phyloP scores from a whole-genome alignment of 2,329 filamentous ascomycete species.

The Cytospora chrysosperma region DNA sequence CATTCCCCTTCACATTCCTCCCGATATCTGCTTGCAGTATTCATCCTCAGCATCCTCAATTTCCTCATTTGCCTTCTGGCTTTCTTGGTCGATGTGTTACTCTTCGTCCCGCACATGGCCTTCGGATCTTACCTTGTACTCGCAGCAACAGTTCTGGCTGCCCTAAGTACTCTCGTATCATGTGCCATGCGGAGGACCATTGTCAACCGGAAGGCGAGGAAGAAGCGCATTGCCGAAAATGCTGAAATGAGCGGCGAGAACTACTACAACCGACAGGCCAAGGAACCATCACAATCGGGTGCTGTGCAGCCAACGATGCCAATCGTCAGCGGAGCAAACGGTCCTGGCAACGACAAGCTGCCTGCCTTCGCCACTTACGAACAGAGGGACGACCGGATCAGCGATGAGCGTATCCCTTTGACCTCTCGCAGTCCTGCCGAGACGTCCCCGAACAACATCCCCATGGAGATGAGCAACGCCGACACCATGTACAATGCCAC shows the following conservation, averaged over 20 bases:
- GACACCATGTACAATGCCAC: constrained; percentile 36
- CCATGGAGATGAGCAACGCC: constrained; percentile 40
- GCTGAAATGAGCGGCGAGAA: constrained; percentile 96
- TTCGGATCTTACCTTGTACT: constrained; percentile 96
- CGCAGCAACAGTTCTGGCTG: constrained; percentile 81
- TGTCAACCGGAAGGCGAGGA: constrained; percentile 87
- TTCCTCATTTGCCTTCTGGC: constrained; percentile 80
- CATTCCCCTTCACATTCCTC: constrained; percentile 87
- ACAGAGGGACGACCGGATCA: constrained; percentile 58
- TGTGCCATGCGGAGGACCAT: constrained; percentile 94
- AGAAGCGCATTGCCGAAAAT: constrained; percentile 88
- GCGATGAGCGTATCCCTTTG: constrained; percentile 70
- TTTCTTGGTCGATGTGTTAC: constrained; percentile 88
- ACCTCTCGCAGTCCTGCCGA: constrained; percentile 64
- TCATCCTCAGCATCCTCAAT: constrained; percentile 84
- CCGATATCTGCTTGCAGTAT: constrained; percentile 78
- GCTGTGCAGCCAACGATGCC: constrained; percentile 59
- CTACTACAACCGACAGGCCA: constrained; percentile 73
- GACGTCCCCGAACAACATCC: constrained; percentile 48
- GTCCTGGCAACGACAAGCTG: constrained; percentile 44
- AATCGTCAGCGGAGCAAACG: constrained; percentile 55
- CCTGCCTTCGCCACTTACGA: constrained; percentile 66
- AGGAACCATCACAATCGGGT: constrained; percentile 44
- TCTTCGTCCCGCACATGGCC: constrained; percentile 90
- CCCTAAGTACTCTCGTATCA: constrained; percentile 77